Evolutionary conservation across 1,139 yeast species (phyloP), one percentile per base, ranked within the genome.

Genomic region (Lodderomyces metapsilosis): DNA sequence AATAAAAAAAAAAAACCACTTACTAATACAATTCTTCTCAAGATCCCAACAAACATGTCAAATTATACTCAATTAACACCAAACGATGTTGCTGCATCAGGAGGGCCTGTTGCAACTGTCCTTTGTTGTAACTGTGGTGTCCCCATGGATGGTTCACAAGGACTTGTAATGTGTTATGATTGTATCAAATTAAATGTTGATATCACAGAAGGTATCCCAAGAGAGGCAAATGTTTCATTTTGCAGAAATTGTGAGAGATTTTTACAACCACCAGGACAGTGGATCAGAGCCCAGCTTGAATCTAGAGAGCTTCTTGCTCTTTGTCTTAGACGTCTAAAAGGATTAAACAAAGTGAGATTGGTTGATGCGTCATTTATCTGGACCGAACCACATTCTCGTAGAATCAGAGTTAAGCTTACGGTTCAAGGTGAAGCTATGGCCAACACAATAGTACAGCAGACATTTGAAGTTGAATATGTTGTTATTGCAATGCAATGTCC

Each of bases 341-440:
- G 98, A 42, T 74, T 94, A 52, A 84, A 80, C 50, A 89, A 88
- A 57, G 94, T 91, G 39, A 76, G 98, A 52, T 74, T 92, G 46
- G 81, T 91, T 24, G 98, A 94, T 68, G 98, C 98, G 5, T 79
- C 91, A 4, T 92, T 92, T 57, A 82, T 92, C 48, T 92, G 99
- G 99, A 92, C 99, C 1, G 99, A 92, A 66, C 98, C 99, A 1
- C 99, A 92, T 64, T 91, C 98, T 21, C 82, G 98, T 63, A 83
- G 98, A 74, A 80, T 92, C 51, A 80, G 91, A 61, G 80, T 92
- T 49, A 91, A 89, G 58, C 67, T 94, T 40, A 88, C 98, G 0
- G 96, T 92, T 13, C 98, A 92, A 65, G 98, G 98, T 49, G 98
- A 92, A 66, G 96, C 96, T 30, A 82, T 88, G 81, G 76, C 86